These are phyloP conservation scores for Cladosporium oxysporum DNA, from an alignment of 2,329 filamentous ascomycete genomes.

Conservation along the genomic window DNA sequence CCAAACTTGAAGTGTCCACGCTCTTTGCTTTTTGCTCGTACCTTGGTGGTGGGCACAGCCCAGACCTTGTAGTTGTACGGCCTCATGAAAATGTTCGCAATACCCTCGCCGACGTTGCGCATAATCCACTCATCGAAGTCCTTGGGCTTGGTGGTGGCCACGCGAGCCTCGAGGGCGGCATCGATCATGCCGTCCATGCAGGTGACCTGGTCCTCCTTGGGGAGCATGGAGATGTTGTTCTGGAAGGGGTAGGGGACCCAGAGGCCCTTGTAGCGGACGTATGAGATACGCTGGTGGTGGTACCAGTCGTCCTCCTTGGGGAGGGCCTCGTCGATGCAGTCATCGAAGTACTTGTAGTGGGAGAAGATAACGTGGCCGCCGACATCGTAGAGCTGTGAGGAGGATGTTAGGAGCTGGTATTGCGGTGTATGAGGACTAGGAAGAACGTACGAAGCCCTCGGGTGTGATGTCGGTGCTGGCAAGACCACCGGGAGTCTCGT, in stretches of 20 bases:
- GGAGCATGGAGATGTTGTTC: constrained; percentile 98
- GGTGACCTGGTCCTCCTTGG: constrained; percentile 93
- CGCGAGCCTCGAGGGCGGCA: constrained; percentile 81
- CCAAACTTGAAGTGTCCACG: background rate
- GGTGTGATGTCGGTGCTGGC: constrained; percentile 93
- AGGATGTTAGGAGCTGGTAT: constrained; percentile 18
- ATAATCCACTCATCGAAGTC: constrained; percentile 99
- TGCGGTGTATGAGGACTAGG: constrained; percentile 8
- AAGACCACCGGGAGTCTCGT: constrained; percentile 89
- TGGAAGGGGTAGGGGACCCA: constrained; percentile 99
- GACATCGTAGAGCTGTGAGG: constrained; percentile 86
- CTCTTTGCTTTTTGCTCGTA: constrained; percentile 43
- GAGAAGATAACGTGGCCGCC: constrained; percentile 98
- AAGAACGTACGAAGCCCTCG: constrained; percentile 86
- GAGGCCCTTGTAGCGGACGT: constrained; percentile 91
- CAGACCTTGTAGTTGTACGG: constrained; percentile 99
- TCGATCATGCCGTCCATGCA: constrained; percentile 97
- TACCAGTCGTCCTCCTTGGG: constrained; percentile 95
- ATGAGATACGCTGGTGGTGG: constrained; percentile 96
- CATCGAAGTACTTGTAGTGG: constrained; percentile 99
- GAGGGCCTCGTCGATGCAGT: constrained; percentile 95
- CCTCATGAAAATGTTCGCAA: constrained; percentile 96
- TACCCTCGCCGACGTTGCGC: constrained; percentile 82
- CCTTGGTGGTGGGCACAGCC: constrained; percentile 96
- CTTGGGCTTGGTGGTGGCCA: constrained; percentile 87